Conservation (phyloP, 495 filamentous ascomycete genomes). For the Aspergillus conjunctus region DNA sequence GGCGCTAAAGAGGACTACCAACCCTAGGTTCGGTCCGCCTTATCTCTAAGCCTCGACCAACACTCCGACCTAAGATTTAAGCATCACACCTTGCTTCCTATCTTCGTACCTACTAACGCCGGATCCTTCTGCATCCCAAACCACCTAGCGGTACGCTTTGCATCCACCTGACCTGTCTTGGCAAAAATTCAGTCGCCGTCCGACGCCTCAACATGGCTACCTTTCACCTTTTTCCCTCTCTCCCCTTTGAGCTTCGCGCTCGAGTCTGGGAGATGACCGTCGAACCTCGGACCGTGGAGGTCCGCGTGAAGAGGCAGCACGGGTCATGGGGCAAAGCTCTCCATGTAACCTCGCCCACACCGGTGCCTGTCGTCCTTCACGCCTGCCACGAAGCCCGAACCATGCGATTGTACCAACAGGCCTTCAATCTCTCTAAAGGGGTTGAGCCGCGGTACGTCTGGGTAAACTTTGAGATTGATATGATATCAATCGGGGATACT, state of each 20-base stretch:
- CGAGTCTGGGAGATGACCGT: background rate
- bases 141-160: background rate
- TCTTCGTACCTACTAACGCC: background rate
- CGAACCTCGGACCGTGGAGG: constrained; percentile 6
- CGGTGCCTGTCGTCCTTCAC: background rate
- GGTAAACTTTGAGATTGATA: constrained; percentile 9
- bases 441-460: constrained; percentile 3
- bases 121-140: background rate
- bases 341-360: background rate
- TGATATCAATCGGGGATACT: constrained; percentile 3
- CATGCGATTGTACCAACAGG: background rate
- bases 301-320: background rate
- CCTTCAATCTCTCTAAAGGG: background rate
- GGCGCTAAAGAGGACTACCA: background rate
- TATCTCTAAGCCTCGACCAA: background rate
- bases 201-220: background rate
- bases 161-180: too few species aligned
- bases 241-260: constrained; percentile 5
- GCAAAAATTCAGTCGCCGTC: too few species aligned
- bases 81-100: background rate
- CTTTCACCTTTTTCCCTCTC: constrained; percentile 1
- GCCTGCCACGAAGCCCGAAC: constrained; percentile 5
- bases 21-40: background rate
- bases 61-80: background rate
- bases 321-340: background rate